Conservation (phyloP, 257 asterid species). For the Parsonsia alboflavescens region DNA sequence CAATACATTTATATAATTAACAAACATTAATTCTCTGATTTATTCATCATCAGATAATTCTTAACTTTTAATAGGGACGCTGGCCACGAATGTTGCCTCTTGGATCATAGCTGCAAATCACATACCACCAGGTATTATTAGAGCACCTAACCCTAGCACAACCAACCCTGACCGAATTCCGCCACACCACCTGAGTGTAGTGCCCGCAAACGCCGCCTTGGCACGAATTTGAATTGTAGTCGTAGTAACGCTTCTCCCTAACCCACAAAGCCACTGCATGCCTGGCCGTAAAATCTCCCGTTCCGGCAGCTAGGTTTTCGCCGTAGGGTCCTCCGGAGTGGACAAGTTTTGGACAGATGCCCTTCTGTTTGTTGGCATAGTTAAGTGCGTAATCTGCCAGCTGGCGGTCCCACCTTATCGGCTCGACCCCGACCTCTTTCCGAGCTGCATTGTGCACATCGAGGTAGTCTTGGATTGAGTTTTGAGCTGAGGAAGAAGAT, state of each 20-base stretch:
- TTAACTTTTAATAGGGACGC: slow-evolving; percentile 9
- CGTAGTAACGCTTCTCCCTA: slow-evolving; percentile 23
- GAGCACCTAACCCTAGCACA: slow-evolving; percentile 21
- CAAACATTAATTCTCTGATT: too few relatives aligned
- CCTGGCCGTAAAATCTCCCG: slow-evolving; percentile 21
- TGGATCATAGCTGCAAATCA: slow-evolving; percentile 22
- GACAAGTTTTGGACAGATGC: slow-evolving; percentile 32
- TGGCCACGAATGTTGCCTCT: slow-evolving; percentile 13
- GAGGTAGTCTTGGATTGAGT: slow-evolving; percentile 19
- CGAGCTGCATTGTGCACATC: slow-evolving; percentile 38
- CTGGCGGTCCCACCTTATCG: slow-evolving; percentile 37
- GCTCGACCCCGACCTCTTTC: slow-evolving; percentile 22
- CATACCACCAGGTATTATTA: slow-evolving; percentile 17
- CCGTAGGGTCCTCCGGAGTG: slow-evolving; percentile 39
- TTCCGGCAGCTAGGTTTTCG: slow-evolving; percentile 41
- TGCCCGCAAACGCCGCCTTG: slow-evolving; percentile 21
- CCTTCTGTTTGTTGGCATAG: slow-evolving; percentile 30
- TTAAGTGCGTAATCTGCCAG: slow-evolving; percentile 38
- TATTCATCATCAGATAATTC: too few relatives aligned
- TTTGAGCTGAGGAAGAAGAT: slow-evolving; percentile 19
- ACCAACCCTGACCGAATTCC: slow-evolving; percentile 4
- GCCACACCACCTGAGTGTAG: slow-evolving; percentile 26
- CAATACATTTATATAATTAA: too few relatives aligned
- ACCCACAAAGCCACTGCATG: slow-evolving; percentile 40
- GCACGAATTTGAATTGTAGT: slow-evolving; percentile 27